These are phyloP conservation scores for Polytrichum commune DNA, from an alignment of 225 moss, liverwort and hornwort genomes.

Conservation along the genomic window DNA sequence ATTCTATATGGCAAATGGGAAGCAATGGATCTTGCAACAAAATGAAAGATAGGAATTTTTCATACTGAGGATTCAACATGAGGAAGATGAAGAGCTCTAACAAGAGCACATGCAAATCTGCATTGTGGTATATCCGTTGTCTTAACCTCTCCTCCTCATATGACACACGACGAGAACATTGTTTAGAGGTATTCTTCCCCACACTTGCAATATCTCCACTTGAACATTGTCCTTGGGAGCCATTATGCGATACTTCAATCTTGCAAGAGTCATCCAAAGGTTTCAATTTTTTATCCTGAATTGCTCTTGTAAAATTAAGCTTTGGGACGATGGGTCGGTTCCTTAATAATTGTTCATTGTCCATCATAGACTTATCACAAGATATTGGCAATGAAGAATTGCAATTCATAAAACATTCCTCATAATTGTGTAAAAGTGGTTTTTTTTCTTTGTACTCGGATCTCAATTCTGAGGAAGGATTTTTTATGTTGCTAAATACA, in stretches of 20 bases:
- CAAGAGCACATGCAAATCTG: constrained; percentile 58
- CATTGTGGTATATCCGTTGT: constrained; percentile 55
- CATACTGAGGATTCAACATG: constrained; percentile 74
- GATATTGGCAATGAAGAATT: constrained; percentile 1
- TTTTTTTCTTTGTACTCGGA: neutral
- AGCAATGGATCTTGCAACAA: no score
- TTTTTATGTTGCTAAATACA: neutral
- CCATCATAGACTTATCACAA: neutral
- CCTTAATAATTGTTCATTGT: neutral
- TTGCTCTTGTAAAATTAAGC: constrained; percentile 58
- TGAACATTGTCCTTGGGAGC: neutral
- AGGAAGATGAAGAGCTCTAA: constrained; percentile 80
- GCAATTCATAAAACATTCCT: neutral
- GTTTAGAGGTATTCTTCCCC: neutral
- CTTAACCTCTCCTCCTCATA: constrained; percentile 49
- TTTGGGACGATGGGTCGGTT: constrained; percentile 48
- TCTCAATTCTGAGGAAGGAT: neutral
- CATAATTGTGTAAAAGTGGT: neutral
- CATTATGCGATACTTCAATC: neutral
- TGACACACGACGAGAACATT: neutral
- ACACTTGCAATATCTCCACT: neutral
- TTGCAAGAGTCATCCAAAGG: neutral
- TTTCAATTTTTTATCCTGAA: constrained; percentile 22
- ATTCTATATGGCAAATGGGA: no score
- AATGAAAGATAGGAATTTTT: neutral